A percentile compares a stretch with the other conserved stretches of the same genome.
These are phyloP conservation scores for Beauveria brongniartii DNA, from an alignment of 2,329 filamentous ascomycete genomes.

Conservation along the genomic window DNA sequence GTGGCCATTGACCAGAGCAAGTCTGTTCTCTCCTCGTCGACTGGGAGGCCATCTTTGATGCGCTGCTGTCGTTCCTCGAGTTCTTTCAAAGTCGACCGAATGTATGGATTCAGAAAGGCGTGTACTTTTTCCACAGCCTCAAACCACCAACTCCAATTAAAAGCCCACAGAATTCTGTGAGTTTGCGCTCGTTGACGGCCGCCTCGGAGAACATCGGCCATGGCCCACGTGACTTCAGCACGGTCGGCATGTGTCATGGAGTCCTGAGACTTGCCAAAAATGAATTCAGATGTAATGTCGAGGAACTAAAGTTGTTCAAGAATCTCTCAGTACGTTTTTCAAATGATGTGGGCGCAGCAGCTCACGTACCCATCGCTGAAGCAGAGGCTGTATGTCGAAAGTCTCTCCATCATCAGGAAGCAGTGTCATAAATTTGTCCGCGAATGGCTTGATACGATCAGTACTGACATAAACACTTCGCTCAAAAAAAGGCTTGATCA, in stretches of 20 bases:
- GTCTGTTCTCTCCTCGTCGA: slow-evolving; percentile 13
- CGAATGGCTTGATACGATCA: slow-evolving; percentile 15
- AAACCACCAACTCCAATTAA: slow-evolving; percentile 16
- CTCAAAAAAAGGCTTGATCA: slow-evolving; percentile 18
- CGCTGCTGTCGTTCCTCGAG: slow-evolving; percentile 14
- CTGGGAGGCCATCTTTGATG: slow-evolving; percentile 12
- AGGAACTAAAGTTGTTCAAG: slow-evolving; percentile 10
- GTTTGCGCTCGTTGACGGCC: slow-evolving; percentile 13
- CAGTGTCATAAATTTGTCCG: slow-evolving; percentile 11
- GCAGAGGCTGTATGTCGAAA: slow-evolving; percentile 14
- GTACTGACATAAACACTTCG: slow-evolving; percentile 16
- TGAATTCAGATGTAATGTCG: slow-evolving; percentile 15
- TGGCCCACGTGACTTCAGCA: slow-evolving; percentile 14
- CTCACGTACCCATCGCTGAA: slow-evolving; percentile 14
- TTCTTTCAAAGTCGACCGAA: slow-evolving; percentile 12
- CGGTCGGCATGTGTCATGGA: slow-evolving; percentile 13
- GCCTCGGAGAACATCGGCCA: slow-evolving; percentile 14
- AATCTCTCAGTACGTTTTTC: neutral
- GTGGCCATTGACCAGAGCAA: slow-evolving; percentile 15
- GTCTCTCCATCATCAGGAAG: slow-evolving; percentile 14
- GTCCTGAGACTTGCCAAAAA: slow-evolving; percentile 14
- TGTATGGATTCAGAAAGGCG: slow-evolving; percentile 14
- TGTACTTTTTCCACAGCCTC: slow-evolving; percentile 14
- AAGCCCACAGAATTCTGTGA: slow-evolving; percentile 15
- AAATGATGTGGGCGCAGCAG: no score